Conservation (phyloP, 345 rosid species). For the Lepidium didymum region DNA sequence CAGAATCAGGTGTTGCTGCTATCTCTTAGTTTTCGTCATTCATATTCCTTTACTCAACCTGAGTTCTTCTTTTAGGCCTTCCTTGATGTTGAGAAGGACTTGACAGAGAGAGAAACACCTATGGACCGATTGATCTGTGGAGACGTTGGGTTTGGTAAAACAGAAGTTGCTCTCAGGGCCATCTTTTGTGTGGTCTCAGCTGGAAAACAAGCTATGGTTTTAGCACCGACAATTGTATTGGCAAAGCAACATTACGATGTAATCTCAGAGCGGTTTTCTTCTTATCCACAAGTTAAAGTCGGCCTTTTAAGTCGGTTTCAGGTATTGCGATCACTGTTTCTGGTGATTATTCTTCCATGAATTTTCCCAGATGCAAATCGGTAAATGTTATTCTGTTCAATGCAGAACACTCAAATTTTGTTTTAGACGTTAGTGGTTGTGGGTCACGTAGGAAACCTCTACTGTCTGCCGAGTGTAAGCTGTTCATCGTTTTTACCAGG, state of each 20-base stretch:
- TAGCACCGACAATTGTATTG: constrained; percentile 90
- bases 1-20: constrained; percentile 55
- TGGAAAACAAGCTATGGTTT: constrained; percentile 94
- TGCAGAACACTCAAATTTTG: background rate
- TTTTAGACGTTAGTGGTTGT: background rate
- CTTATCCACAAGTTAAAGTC: constrained; percentile 51
- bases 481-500: constrained; percentile 2
- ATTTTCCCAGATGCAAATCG: background rate
- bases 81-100: constrained; percentile 81
- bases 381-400: background rate
- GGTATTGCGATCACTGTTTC: constrained; percentile 37
- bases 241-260: constrained; percentile 96
- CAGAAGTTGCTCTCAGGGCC: constrained; percentile 95
- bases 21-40: background rate
- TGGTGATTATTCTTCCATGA: background rate
- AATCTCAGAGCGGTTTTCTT: constrained; percentile 67
- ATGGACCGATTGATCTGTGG: constrained; percentile 96
- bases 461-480: background rate
- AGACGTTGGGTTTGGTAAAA: constrained; percentile 98
- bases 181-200: constrained; percentile 78
- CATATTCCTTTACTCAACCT: constrained; percentile 18
- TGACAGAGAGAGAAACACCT: constrained; percentile 88
- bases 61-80: constrained; percentile 64
- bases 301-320: constrained; percentile 94
- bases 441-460: background rate